A percentile compares a stretch with the other conserved stretches of the same genome.
Evolutionary conservation across 306 rosid species (phyloP).

Genomic region (Cicer chorassanicum): DNA sequence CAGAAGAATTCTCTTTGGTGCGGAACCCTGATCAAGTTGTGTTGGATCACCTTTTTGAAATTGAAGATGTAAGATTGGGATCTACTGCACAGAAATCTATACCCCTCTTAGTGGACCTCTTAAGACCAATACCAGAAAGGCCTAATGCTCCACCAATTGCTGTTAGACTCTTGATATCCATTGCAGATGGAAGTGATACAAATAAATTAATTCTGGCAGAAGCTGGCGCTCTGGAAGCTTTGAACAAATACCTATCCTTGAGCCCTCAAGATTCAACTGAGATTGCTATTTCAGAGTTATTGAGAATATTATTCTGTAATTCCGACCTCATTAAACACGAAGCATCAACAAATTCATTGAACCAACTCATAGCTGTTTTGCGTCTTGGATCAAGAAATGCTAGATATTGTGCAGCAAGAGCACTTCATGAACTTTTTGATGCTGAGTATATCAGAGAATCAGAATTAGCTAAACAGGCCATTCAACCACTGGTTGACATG

Average conservation of each 20-base stretch:
- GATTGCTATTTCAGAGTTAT: constrained; percentile 77
- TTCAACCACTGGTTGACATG: constrained; percentile 93
- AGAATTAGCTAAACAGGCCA: constrained; percentile 80
- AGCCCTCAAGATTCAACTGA: constrained; percentile 98
- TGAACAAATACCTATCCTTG: constrained; percentile 93
- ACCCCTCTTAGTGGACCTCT: constrained; percentile 91
- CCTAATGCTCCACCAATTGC: constrained; percentile 93
- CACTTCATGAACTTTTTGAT: constrained; percentile 79
- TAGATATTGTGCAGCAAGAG: constrained; percentile 91
- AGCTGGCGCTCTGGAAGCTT: constrained; percentile 94
- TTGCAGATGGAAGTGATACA: constrained; percentile 88
- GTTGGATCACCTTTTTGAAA: constrained; percentile 79
- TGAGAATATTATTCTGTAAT: constrained; percentile 80
- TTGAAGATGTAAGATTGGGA: constrained; percentile 86
- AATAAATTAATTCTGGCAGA: constrained; percentile 88
- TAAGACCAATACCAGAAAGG: constrained; percentile 95
- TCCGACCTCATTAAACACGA: constrained; percentile 84
- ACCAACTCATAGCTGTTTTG: constrained; percentile 91
- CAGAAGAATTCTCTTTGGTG: constrained; percentile 82
- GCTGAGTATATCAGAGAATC: constrained; percentile 74
- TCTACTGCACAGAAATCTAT: constrained; percentile 87
- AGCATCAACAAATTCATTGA: constrained; percentile 82
- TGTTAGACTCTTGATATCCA: constrained; percentile 79
- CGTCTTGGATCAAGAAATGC: constrained; percentile 97
- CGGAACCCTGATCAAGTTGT: constrained; percentile 89